A percentile compares a stretch with the other conserved stretches of the same genome.
These are phyloP conservation scores for Penicillium sclerotigenum DNA, from an alignment of 2,329 filamentous ascomycete genomes.

Conservation along the genomic window DNA sequence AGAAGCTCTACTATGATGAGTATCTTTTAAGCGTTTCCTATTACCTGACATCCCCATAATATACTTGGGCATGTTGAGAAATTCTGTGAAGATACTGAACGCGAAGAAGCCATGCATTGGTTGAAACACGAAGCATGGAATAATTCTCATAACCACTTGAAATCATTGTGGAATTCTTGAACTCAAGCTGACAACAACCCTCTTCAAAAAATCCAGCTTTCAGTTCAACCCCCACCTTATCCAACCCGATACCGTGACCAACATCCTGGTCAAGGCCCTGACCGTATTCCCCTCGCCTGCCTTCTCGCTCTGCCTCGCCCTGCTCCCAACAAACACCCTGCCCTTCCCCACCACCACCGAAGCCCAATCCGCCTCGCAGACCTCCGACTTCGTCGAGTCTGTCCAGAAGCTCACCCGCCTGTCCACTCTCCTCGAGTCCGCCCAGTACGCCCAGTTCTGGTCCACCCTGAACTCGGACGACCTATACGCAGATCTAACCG, in stretches of 20 bases:
- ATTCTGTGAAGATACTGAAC: constrained; percentile 68
- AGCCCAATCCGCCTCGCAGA: constrained; percentile 40
- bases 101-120: constrained; percentile 14
- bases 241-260: constrained; percentile 96
- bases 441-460: constrained; percentile 93
- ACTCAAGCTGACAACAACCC: constrained; percentile 9
- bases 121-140: constrained; percentile 12
- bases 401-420: constrained; percentile 81
- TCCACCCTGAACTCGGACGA: constrained; percentile 87
- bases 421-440: constrained; percentile 82
- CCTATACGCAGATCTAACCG: constrained; percentile 90
- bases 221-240: constrained; percentile 99
- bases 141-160: neutral
- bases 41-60: constrained; percentile 71
- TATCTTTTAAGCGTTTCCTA: constrained; percentile 85
- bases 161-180: neutral
- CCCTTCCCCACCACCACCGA: constrained; percentile 55
- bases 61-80: constrained; percentile 62
- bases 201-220: constrained; percentile 61
- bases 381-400: constrained; percentile 70
- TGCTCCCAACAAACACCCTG: constrained; percentile 81
- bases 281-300: constrained; percentile 95
- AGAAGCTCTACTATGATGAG: constrained; percentile 63
- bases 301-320: constrained; percentile 89
- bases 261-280: constrained; percentile 96